Base-by-base conservation (phyloP, 345 rosid species). In the Firmiana major region DNA sequence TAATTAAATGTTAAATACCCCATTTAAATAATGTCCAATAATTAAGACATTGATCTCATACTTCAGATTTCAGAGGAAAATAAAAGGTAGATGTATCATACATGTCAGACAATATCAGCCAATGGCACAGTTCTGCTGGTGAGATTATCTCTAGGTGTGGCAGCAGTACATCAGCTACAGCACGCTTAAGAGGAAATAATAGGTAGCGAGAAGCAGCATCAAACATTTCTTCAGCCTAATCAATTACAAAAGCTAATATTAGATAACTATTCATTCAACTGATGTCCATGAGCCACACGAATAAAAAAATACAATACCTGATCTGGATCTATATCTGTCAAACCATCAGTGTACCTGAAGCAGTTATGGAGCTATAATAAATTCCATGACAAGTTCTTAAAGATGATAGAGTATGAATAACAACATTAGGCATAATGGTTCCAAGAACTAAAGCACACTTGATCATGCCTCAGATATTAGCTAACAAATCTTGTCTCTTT, bases 191-290 rank as follows among this genome's bases (percentile, higher is more conserved):
- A 79, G 99, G 97, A 86, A 96, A 92, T 72, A 96, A 78, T 58
- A 96, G 83, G 83, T 96, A 96, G 77, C 99, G 90, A 68, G 99
- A 93, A 79, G 98, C 94, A 79, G 93, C 97, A 86, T 96, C 99
- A 86, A 96, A 93, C 83, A 93, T 90, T 81, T 91, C 98, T 80
- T 92, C 99, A 36, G 91, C 98, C 98, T 93, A 88, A 66, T 79
- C 81, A 88, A 73, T 51, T 3, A 62, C 26, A 19, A 51, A 9
- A 77, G 70, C 40, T 49, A 68, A 62, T 55, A 73, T 76, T 43
- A 51, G 57, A 53, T 64, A 24, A 48, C 59, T 7, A 63, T 63
- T 4, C 22, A 58, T 36, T 48, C 22, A 55, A 19, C 46, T 72
- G 38, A 63, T 13, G 42, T 24, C 34, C 38, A 75, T 21, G 7